Evolutionary conservation across 192 early-diverging fungal genomes (phyloP).

Genomic region (Cladochytrium replicatum): DNA sequence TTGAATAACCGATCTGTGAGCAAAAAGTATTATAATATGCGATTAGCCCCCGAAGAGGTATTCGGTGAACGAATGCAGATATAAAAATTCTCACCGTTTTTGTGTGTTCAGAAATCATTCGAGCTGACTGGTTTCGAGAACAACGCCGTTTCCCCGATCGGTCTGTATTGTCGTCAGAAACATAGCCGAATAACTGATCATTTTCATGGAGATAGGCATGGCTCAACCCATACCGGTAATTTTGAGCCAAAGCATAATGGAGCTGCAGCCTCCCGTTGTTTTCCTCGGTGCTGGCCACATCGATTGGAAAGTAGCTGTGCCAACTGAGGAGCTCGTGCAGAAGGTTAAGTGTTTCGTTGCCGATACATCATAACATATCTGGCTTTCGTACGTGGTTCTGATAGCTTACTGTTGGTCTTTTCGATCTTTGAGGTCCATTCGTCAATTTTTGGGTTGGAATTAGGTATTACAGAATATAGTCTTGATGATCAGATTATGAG

Average conservation of each 20-base stretch:
- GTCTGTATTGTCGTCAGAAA: constrained; percentile 37
- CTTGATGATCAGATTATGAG: too few relatives aligned
- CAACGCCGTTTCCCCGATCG: constrained; percentile 63
- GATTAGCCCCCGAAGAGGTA: constrained; percentile 48
- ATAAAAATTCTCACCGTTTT: not conserved
- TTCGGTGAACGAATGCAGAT: not conserved
- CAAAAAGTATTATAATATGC: constrained; percentile 71
- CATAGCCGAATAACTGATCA: constrained; percentile 41
- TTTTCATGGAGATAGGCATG: constrained; percentile 52
- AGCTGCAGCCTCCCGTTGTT: constrained; percentile 46
- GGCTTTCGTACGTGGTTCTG: too few relatives aligned
- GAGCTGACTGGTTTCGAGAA: constrained; percentile 65
- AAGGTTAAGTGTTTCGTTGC: constrained; percentile 24
- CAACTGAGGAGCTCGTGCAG: constrained; percentile 49
- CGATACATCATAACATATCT: too few relatives aligned
- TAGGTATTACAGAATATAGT: too few relatives aligned
- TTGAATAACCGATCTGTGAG: constrained; percentile 38
- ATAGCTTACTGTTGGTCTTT: too few relatives aligned
- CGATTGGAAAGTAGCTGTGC: constrained; percentile 75
- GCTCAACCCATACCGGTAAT: not conserved
- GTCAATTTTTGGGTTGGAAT: too few relatives aligned
- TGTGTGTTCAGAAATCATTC: constrained; percentile 31
- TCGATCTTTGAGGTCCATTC: too few relatives aligned
- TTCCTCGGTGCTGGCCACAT: constrained; percentile 74
- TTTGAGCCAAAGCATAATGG: not conserved